These are phyloP conservation scores for Dioszegia crocea DNA, from an alignment of 768 basidiomycete species.

Conservation along the genomic window DNA sequence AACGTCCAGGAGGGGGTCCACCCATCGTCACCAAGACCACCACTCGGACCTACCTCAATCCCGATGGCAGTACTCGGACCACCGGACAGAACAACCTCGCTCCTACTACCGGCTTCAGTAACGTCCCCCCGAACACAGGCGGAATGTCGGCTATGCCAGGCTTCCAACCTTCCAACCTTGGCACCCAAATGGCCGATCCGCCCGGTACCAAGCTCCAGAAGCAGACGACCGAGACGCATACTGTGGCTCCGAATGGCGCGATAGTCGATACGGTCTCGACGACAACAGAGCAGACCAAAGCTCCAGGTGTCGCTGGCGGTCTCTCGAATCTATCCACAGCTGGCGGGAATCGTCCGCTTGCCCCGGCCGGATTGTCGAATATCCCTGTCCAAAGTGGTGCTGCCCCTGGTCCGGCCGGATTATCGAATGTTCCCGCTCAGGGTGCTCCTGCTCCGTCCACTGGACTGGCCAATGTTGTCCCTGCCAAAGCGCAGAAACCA, in stretches of 20 bases:
- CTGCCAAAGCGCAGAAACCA: slow-evolving; percentile 10
- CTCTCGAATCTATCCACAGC: too few relatives aligned
- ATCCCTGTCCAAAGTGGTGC: neutral
- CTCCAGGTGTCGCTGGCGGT: neutral
- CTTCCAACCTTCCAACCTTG: slow-evolving; percentile 5
- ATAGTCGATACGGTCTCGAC: neutral
- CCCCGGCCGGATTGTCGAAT: neutral
- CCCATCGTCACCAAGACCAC: slow-evolving; percentile 37
- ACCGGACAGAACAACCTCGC: slow-evolving; percentile 8
- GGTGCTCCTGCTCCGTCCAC: neutral
- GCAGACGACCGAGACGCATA: slow-evolving; percentile 2
- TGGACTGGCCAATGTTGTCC: neutral
- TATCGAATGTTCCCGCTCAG: neutral
- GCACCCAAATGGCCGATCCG: neutral
- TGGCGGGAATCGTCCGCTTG: neutral
- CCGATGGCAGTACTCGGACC: neutral
- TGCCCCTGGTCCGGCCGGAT: slow-evolving; percentile 1
- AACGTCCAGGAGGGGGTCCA: slow-evolving; percentile 28
- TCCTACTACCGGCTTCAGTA: slow-evolving; percentile 2
- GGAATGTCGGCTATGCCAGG: neutral
- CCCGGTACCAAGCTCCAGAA: neutral
- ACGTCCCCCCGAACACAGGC: neutral
- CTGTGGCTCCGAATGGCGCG: neutral
- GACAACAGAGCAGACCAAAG: neutral
- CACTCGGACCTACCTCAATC: slow-evolving; percentile 27